Conservation (phyloP, 148 eudicot species). For the Camellia granthamiana region DNA sequence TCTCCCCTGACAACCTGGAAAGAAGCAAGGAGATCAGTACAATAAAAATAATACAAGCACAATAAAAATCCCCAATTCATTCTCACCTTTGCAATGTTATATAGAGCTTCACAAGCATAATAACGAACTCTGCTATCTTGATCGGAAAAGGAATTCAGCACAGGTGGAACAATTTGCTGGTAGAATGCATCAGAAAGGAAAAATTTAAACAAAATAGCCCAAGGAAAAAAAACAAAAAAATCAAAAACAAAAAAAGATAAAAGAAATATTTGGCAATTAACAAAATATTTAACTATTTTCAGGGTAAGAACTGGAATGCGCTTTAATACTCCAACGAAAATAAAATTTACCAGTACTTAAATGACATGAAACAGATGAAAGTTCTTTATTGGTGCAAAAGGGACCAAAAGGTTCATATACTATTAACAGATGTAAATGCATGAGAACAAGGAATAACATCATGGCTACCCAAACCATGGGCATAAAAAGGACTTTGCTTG, state of each 20-base stretch:
- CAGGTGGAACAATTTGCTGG: slow-evolving; percentile 95
- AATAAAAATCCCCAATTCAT: background rate
- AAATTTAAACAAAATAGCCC: slow-evolving; percentile 5
- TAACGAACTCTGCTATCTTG: slow-evolving; percentile 99
- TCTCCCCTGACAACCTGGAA: slow-evolving; percentile 99
- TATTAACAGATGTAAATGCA: background rate
- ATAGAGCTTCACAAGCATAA: slow-evolving; percentile 98
- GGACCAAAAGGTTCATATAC: background rate
- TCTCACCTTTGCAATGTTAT: slow-evolving; percentile 94
- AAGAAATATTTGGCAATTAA: background rate
- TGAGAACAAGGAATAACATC: background rate
- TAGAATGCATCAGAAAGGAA: slow-evolving; percentile 30
- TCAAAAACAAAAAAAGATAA: background rate
- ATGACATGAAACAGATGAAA: background rate
- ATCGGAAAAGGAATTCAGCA: slow-evolving; percentile 76
- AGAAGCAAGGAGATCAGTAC: slow-evolving; percentile 24
- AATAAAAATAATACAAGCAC: background rate
- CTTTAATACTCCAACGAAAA: background rate
- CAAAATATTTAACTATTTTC: background rate
- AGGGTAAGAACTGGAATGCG: background rate
- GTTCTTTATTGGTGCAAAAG: background rate
- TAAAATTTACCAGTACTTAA: background rate
- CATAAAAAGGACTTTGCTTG: background rate
- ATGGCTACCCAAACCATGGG: background rate
- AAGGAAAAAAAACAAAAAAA: background rate